Evolutionary conservation across 768 basidiomycete species (phyloP).

Genomic region (Strobilomyces confusus): DNA sequence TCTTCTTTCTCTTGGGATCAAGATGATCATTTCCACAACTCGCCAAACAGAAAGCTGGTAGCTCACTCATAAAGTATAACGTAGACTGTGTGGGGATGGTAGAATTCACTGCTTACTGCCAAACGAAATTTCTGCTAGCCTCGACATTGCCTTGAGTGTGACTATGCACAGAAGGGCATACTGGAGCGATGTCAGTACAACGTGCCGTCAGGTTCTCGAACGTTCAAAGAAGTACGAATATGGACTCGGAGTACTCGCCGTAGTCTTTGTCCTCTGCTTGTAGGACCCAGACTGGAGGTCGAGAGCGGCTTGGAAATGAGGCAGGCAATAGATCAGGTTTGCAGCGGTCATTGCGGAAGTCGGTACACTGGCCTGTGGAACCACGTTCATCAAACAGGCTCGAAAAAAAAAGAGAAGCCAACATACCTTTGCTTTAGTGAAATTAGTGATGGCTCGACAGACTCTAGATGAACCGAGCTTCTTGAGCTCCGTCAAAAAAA

Average conservation of each 20-base stretch:
- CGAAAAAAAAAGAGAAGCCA: not conserved
- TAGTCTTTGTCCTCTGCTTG: constrained; percentile 99
- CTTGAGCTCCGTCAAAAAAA: constrained; percentile 85
- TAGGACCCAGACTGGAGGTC: constrained; percentile 77
- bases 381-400: not conserved
- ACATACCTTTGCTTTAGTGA: constrained; percentile 82
- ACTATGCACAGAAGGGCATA: constrained; percentile 98
- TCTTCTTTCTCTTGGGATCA: too few species aligned
- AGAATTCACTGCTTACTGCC: too few species aligned
- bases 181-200: constrained; percentile 82
- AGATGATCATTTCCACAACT: too few species aligned
- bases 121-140: too few species aligned
- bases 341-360: constrained; percentile 91
- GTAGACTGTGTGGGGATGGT: too few species aligned
- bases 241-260: constrained; percentile 86
- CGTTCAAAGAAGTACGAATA: constrained; percentile 97
- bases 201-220: constrained; percentile 81
- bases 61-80: too few species aligned
- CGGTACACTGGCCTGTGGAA: constrained; percentile 66
- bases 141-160: too few species aligned
- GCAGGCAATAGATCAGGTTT: constrained; percentile 91
- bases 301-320: constrained; percentile 55
- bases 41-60: too few species aligned
- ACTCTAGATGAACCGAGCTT: constrained; percentile 83
- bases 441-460: constrained; percentile 84